These are phyloP conservation scores for Cardamine resedifolia DNA, from an alignment of 345 rosid species.

Conservation along the genomic window DNA sequence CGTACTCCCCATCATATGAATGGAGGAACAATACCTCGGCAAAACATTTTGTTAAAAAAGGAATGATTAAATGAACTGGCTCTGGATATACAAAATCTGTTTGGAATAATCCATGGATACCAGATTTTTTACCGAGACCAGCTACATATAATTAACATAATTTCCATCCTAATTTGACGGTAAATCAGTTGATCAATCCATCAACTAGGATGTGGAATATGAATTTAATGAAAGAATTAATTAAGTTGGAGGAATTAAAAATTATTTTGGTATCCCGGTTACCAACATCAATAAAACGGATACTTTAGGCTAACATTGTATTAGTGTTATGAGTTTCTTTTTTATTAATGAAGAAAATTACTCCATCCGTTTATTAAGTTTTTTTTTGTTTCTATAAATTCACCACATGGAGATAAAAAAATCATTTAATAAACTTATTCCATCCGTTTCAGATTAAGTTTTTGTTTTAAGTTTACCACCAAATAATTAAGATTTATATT, in stretches of 20 bases:
- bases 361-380: no score
- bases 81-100: neutral
- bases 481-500: no score
- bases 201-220: neutral
- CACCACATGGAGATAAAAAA: no score
- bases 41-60: neutral
- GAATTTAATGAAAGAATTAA: neutral
- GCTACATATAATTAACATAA: neutral
- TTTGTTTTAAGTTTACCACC: no score
- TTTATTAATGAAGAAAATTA: no score
- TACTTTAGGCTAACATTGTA: neutral
- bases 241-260: neutral
- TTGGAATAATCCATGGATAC: neutral
- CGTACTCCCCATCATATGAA: neutral
- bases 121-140: neutral
- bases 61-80: neutral
- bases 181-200: neutral
- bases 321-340: no score
- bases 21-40: no score
- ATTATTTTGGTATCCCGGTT: neutral
- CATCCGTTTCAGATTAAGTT: no score
- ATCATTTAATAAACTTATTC: no score
- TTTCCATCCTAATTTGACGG: neutral
- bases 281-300: neutral
- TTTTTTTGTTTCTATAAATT: no score